Evolutionary conservation across 768 basidiomycete species (phyloP), one percentile per base, ranked within the genome.

Genomic region (Hericium rajendrae): DNA sequence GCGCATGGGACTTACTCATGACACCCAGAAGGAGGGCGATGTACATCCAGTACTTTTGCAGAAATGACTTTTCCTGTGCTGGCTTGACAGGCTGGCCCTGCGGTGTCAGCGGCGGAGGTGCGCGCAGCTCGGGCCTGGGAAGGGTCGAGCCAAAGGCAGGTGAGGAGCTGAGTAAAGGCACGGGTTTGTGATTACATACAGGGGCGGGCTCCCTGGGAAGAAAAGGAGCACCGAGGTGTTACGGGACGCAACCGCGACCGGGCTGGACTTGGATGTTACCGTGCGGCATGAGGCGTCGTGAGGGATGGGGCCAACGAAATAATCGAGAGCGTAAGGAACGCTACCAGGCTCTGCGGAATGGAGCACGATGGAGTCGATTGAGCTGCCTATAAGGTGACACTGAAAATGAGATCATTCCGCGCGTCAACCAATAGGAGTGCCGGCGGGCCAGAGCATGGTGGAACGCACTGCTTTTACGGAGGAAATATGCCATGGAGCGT

Each of bases 11-110:
- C 84, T 69, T 66, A 88, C 85, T 54, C 16, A 87, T 65, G 48
- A 83, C 79, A 16, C 86, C 65, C 10, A 86, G 68, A 48, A 80
- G 68, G 3, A 82, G 76, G 43, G 77, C 72, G 39, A 91, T 79
- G 64, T 92, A 93, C 70, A 93, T 75, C 93, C 93, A 94, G 69
- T 94, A 94, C 68, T 93, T 94, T 65, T 91, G 87, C 43, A 93
- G 57, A 70, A 94, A 91, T 11, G 82, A 73, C 70, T 92, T 88
- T 66, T 94, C 90, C 0, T 79, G 77, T 38, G 73, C 67, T 0
- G 84, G 79, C 57, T 75, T 68, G 22, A 87, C 73, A 18, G 82
- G 78, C 64, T 82, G 78, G 49, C 90, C 90, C 65, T 86, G 75
- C 15, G 80, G 71, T 9, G 82, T 82, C 22, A 91, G 68, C 4